These are phyloP conservation scores for Ogataea glucozyma DNA, from an alignment of 805 yeast species.

Conservation along the genomic window DNA sequence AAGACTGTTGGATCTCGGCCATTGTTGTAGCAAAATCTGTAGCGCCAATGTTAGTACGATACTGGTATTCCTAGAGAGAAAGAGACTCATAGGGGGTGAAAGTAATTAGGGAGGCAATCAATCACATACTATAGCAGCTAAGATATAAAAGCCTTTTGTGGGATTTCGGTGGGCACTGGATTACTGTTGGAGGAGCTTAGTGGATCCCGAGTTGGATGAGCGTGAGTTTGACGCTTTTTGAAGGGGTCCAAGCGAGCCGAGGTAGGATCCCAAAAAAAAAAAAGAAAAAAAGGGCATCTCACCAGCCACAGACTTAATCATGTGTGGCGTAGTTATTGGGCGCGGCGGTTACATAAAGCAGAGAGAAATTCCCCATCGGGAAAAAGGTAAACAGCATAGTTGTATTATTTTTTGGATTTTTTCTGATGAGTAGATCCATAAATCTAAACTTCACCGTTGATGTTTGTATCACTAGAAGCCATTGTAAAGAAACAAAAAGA, in stretches of 20 bases:
- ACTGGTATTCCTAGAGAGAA: too few species aligned
- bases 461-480: neutral
- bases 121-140: conserved; percentile 1
- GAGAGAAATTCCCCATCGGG: conserved; percentile 16
- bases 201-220: neutral
- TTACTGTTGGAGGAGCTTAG: neutral
- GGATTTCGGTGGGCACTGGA: neutral
- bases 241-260: neutral
- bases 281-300: neutral
- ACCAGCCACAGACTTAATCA: conserved; percentile 4
- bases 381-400: conserved; percentile 20
- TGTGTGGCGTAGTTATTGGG: conserved; percentile 6
- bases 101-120: neutral
- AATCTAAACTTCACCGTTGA: neutral
- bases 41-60: conserved; percentile 7
- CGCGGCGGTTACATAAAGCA: conserved; percentile 5
- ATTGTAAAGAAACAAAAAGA: too few species aligned
- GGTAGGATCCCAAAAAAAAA: neutral
- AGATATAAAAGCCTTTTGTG: conserved; percentile 1
- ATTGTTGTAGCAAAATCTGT: conserved; percentile 13
- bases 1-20: conserved; percentile 12
- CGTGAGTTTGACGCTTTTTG: conserved; percentile 2
- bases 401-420: neutral
- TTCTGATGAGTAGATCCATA: too few species aligned
- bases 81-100: too few species aligned